Evolutionary conservation across 805 yeast genomes (phyloP).

Genomic region (Candida khao-thaluensis): DNA sequence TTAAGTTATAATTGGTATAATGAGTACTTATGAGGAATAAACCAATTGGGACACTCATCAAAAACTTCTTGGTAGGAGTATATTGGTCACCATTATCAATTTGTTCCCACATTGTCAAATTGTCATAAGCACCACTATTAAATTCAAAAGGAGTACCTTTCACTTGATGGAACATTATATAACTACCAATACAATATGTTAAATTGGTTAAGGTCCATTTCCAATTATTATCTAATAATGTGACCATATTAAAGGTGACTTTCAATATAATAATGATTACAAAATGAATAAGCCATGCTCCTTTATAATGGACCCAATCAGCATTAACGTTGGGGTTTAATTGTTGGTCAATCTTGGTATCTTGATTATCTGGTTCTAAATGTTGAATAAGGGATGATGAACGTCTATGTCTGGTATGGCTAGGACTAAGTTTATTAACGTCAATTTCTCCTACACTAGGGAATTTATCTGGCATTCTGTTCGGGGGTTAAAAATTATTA

Average conservation of each 20-base stretch:
- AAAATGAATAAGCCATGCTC: conserved; percentile 93
- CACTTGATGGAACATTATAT: conserved; percentile 93
- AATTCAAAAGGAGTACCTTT: conserved; percentile 98
- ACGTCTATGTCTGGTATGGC: conserved; percentile 54
- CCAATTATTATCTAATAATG: conserved; percentile 78
- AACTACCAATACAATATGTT: conserved; percentile 87
- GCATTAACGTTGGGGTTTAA: conserved; percentile 89
- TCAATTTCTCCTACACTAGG: conserved; percentile 13
- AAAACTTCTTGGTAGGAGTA: conserved; percentile 92
- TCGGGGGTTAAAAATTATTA: not conserved
- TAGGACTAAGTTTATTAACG: conserved; percentile 20
- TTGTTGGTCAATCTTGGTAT: conserved; percentile 88
- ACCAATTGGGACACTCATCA: conserved; percentile 88
- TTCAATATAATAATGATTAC: conserved; percentile 76
- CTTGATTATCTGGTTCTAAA: conserved; percentile 88
- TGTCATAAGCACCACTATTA: conserved; percentile 94
- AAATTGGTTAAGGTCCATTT: conserved; percentile 93
- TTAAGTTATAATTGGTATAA: conserved; percentile 80
- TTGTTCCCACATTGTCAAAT: conserved; percentile 98
- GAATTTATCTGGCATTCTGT: conserved; percentile 11
- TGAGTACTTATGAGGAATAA: conserved; percentile 86
- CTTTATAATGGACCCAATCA: conserved; percentile 93
- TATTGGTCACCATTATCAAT: conserved; percentile 93
- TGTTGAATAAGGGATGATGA: conserved; percentile 89
- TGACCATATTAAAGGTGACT: conserved; percentile 73